Percentiles rank a stretch among this genome's conserved stretches.
phyloP scores from a whole-genome alignment of 2,329 filamentous ascomycete species.

The Aspergillaceae sp. region DNA sequence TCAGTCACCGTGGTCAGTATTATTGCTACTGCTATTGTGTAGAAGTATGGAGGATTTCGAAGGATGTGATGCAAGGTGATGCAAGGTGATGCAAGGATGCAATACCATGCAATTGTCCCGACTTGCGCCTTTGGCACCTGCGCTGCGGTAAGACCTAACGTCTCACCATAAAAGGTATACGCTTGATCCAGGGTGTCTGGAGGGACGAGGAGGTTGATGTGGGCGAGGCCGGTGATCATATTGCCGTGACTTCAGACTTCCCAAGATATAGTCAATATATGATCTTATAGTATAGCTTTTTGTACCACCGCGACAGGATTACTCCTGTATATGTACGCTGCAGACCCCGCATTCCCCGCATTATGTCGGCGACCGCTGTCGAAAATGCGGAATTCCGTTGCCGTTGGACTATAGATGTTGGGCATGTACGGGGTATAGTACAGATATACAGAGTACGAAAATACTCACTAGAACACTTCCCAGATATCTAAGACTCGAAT shows the following conservation, averaged over 20 bases:
- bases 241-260: neutral
- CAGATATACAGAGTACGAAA: no score
- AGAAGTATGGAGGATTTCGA: conserved; percentile 6
- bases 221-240: conserved; percentile 48
- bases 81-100: no score
- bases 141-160: conserved; percentile 46
- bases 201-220: conserved; percentile 53
- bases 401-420: no score
- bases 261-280: neutral
- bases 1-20: neutral
- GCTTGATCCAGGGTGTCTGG: conserved; percentile 44
- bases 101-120: conserved; percentile 47
- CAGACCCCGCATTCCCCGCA: no score
- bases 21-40: neutral
- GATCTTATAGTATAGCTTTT: no score
- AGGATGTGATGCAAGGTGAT: neutral
- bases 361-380: no score
- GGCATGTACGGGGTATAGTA: no score
- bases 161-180: conserved; percentile 47
- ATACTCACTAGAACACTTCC: no score
- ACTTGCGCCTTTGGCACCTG: conserved; percentile 47
- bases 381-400: no score
- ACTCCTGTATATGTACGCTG: neutral
- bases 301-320: no score
- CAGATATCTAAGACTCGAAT: no score